Evolutionary conservation across 2,329 filamentous ascomycete species (phyloP).

Genomic region (Pyrenophora tritici-repentis): DNA sequence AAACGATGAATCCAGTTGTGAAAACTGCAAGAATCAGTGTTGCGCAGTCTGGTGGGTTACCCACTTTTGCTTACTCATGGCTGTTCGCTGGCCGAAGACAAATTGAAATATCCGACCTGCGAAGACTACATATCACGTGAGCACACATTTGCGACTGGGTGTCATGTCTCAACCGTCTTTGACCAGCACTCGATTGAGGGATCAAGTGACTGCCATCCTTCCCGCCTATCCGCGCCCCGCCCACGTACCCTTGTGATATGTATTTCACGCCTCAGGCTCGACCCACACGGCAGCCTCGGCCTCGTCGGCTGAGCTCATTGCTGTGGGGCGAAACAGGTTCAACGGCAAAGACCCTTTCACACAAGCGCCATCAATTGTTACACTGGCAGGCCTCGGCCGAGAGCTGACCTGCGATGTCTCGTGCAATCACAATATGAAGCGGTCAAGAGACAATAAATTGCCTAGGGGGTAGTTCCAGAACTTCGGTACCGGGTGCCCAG

Average conservation of each 20-base stretch:
- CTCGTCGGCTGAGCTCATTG: conserved; percentile 33
- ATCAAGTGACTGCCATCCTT: conserved; percentile 42
- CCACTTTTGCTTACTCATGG: too few relatives aligned
- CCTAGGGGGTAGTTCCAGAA: conserved; percentile 1
- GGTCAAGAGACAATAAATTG: background rate
- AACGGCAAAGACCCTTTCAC: background rate
- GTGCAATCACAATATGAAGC: background rate
- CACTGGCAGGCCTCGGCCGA: conserved; percentile 8
- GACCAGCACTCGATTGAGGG: conserved; percentile 6
- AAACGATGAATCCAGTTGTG: too few relatives aligned
- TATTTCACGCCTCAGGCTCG: conserved; percentile 14
- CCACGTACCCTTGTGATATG: conserved; percentile 22
- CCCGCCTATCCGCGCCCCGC: conserved; percentile 37
- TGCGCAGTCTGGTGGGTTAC: too few relatives aligned
- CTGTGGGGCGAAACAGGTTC: conserved; percentile 31
- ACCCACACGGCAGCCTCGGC: conserved; percentile 25
- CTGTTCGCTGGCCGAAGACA: too few relatives aligned
- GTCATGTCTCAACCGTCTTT: too few relatives aligned
- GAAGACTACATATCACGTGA: too few relatives aligned
- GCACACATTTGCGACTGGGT: too few relatives aligned
- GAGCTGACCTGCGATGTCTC: background rate
- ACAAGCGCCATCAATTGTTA: background rate
- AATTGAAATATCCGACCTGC: too few relatives aligned
- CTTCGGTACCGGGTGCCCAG: conserved; percentile 1
- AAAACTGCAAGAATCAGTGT: too few relatives aligned